These are phyloP conservation scores for Exutisphaerella laricina DNA, from an alignment of 2,329 filamentous ascomycete species.

Conservation along the genomic window DNA sequence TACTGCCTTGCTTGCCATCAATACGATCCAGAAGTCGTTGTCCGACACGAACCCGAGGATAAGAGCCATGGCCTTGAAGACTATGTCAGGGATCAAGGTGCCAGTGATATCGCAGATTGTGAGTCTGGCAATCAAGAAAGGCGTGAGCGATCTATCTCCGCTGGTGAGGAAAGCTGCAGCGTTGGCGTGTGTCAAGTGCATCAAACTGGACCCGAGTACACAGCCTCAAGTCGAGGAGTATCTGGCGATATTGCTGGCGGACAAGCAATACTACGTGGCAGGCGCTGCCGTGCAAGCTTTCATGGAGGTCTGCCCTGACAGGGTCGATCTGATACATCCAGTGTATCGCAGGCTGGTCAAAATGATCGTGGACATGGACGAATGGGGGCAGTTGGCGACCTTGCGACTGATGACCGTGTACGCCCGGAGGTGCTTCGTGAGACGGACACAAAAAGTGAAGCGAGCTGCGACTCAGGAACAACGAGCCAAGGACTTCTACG, in stretches of 20 bases:
- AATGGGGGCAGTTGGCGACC: slow-evolving; percentile 89
- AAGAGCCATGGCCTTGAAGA: slow-evolving; percentile 83
- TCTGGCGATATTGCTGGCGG: slow-evolving; percentile 69
- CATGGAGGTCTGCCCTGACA: slow-evolving; percentile 79
- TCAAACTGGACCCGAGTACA: slow-evolving; percentile 79
- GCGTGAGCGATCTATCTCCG: slow-evolving; percentile 87
- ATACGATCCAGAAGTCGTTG: slow-evolving; percentile 96
- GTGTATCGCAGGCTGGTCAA: slow-evolving; percentile 80
- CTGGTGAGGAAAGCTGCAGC: slow-evolving; percentile 90
- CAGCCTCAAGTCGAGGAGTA: slow-evolving; percentile 81
- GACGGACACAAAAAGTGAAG: slow-evolving; percentile 54
- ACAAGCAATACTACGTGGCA: slow-evolving; percentile 95
- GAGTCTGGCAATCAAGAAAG: slow-evolving; percentile 90
- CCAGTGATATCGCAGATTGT: slow-evolving; percentile 98
- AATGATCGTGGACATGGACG: slow-evolving; percentile 97
- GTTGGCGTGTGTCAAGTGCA: slow-evolving; percentile 91
- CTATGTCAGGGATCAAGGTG: slow-evolving; percentile 96
- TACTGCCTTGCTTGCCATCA: slow-evolving; percentile 91
- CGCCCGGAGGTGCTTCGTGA: slow-evolving; percentile 79
- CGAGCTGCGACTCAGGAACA: slow-evolving; percentile 43
- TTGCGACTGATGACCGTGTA: slow-evolving; percentile 79
- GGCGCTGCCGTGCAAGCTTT: slow-evolving; percentile 88
- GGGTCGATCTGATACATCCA: slow-evolving; percentile 81
- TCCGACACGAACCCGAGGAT: slow-evolving; percentile 88
- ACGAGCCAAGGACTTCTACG: slow-evolving; percentile 65